phyloP scores from a whole-genome alignment of 129 eudicot genomes.

The Calendula officinalis region DNA sequence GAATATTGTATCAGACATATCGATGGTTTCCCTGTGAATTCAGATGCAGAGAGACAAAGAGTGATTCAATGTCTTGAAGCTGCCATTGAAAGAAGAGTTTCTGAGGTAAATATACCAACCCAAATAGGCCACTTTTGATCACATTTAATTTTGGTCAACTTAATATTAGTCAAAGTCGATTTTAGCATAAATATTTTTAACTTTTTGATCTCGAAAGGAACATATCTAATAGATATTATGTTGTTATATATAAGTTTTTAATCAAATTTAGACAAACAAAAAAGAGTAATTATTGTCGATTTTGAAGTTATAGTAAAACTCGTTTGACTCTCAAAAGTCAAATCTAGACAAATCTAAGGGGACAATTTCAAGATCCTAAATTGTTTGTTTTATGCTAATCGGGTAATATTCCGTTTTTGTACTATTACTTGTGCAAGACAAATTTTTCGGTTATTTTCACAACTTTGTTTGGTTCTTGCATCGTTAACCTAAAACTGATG shows the following conservation, averaged over 20 bases:
- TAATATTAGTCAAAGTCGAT: not conserved
- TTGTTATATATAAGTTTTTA: not conserved
- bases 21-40: slow-evolving; percentile 92
- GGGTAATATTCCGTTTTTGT: slow-evolving; percentile 14
- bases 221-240: not conserved
- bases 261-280: not conserved
- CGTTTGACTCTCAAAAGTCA: slow-evolving; percentile 9
- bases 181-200: not conserved
- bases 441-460: not conserved
- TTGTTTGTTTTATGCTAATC: slow-evolving; percentile 13
- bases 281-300: not conserved
- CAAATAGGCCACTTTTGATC: slow-evolving; percentile 13
- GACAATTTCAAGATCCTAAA: slow-evolving; percentile 16
- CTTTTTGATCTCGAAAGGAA: not conserved
- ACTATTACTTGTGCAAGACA: slow-evolving; percentile 16
- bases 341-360: slow-evolving; percentile 10
- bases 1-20: slow-evolving; percentile 84
- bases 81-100: slow-evolving; percentile 91
- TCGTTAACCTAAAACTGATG: not conserved
- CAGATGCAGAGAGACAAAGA: slow-evolving; percentile 93
- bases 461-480: slow-evolving; percentile 16
- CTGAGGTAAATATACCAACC: slow-evolving; percentile 56
- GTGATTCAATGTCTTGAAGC: slow-evolving; percentile 98
- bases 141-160: not conserved
- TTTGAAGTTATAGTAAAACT: slow-evolving; percentile 3